A percentile compares a stretch with the other conserved stretches of the same genome.
Conservation (phyloP, 345 rosid genomes). For the Theobroma cacao region DNA sequence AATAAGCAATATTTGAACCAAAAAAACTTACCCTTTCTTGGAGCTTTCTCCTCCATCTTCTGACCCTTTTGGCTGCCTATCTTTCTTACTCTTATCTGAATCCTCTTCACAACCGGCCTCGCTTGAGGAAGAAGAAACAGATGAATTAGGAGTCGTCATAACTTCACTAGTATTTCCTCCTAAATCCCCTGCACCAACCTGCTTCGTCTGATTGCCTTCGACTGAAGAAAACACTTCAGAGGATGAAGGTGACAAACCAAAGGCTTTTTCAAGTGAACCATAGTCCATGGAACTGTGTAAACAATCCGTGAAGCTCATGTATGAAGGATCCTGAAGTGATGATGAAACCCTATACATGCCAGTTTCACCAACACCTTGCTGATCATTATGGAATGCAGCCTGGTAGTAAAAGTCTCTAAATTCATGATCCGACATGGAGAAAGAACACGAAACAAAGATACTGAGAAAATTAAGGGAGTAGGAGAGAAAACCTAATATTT, state of each 20-base stretch:
- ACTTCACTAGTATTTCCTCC: conserved; percentile 29
- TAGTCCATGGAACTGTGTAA: conserved; percentile 55
- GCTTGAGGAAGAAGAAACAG: conserved; percentile 58
- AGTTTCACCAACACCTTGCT: conserved; percentile 8
- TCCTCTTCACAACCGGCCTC: conserved; percentile 69
- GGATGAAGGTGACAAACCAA: conserved; percentile 49
- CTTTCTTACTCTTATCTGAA: conserved; percentile 44
- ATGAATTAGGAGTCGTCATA: conserved; percentile 43
- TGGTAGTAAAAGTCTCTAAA: conserved; percentile 50
- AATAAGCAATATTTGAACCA: neutral
- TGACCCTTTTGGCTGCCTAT: conserved; percentile 30
- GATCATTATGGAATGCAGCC: conserved; percentile 30
- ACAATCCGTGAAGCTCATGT: conserved; percentile 57
- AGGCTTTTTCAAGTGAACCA: conserved; percentile 47
- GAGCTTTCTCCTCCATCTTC: conserved; percentile 48
- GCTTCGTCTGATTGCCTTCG: conserved; percentile 28
- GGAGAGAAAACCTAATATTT: neutral
- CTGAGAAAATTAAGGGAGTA: neutral
- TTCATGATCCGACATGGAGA: conserved; percentile 66
- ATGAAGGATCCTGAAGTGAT: conserved; percentile 42
- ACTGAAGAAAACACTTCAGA: conserved; percentile 47
- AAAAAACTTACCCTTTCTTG: conserved; percentile 45
- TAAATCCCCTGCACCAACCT: conserved; percentile 19
- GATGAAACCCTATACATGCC: conserved; percentile 22
- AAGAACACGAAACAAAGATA: conserved; percentile 16